Evolutionary conservation across 1,284 basidiomycete genomes (phyloP).

Genomic region (Anthracocystis walkeri): DNA sequence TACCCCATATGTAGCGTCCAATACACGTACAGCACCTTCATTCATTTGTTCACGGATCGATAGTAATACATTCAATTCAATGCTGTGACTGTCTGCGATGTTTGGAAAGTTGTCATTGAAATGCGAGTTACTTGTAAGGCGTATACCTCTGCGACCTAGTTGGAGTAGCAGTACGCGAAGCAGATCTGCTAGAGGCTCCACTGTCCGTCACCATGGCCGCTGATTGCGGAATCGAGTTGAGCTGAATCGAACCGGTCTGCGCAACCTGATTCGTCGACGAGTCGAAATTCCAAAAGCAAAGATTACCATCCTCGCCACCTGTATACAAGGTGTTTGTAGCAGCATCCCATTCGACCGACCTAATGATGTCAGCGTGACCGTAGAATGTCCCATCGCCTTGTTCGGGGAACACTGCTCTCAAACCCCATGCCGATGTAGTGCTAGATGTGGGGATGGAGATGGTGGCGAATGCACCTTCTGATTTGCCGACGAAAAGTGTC

Average conservation of each 20-base stretch:
- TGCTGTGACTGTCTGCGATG: neutral
- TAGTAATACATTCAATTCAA: slow-evolving; percentile 8
- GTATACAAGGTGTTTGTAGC: slow-evolving; percentile 46
- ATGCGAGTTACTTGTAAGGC: slow-evolving; percentile 34
- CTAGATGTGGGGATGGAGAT: slow-evolving; percentile 24
- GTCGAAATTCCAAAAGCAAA: slow-evolving; percentile 54
- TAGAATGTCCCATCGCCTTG: slow-evolving; percentile 37
- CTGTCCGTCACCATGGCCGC: slow-evolving; percentile 7
- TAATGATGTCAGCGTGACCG: slow-evolving; percentile 60
- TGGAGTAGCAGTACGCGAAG: slow-evolving; percentile 27
- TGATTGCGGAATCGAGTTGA: slow-evolving; percentile 10
- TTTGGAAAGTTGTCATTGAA: neutral
- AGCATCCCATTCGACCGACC: slow-evolving; percentile 50
- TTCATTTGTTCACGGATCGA: neutral
- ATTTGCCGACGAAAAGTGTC: slow-evolving; percentile 42
- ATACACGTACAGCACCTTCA: slow-evolving; percentile 2
- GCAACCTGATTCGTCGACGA: neutral
- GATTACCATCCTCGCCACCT: slow-evolving; percentile 60
- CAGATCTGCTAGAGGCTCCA: slow-evolving; percentile 13
- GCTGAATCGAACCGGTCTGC: slow-evolving; percentile 7
- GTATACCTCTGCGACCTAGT: slow-evolving; percentile 33
- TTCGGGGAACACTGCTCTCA: slow-evolving; percentile 46
- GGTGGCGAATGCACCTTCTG: slow-evolving; percentile 39
- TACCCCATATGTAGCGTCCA: slow-evolving; percentile 7
- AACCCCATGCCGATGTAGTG: slow-evolving; percentile 13